Percentiles rank a stretch among this genome's conserved stretches.
These are phyloP conservation scores for Cyclotella cryptica DNA, from an alignment of 108 stramenopile species.

Conservation along the genomic window DNA sequence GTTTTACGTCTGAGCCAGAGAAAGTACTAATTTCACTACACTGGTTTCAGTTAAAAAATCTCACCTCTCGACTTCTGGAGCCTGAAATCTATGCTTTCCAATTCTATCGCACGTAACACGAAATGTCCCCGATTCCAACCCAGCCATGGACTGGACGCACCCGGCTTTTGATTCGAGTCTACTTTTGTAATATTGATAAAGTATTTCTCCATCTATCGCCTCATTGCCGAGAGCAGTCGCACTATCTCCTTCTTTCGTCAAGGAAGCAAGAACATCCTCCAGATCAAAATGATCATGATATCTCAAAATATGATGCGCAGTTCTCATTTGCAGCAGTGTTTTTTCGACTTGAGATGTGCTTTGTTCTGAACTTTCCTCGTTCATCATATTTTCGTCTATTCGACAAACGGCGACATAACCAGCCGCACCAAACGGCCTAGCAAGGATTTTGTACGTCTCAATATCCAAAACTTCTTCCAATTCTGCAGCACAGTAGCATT, in stretches of 20 bases:
- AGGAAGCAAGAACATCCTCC: conserved; percentile 32
- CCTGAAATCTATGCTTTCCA: conserved; percentile 66
- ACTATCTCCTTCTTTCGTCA: conserved; percentile 15
- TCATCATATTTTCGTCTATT: not conserved
- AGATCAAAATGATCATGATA: conserved; percentile 72
- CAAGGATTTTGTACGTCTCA: conserved; percentile 34
- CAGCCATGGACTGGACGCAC: conserved; percentile 26
- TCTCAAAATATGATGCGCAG: conserved; percentile 65
- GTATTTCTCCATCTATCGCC: conserved; percentile 56
- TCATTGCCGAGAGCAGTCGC: not conserved
- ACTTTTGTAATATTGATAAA: conserved; percentile 68
- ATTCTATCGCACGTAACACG: conserved; percentile 71
- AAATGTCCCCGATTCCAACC: conserved; percentile 53
- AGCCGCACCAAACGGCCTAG: conserved; percentile 63
- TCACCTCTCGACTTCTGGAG: conserved; percentile 60
- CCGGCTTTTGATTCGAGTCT: conserved; percentile 32
- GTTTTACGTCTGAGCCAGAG: not conserved
- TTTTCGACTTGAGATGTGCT: conserved; percentile 18
- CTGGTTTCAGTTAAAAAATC: not conserved
- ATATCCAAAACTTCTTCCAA: conserved; percentile 51
- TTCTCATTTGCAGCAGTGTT: conserved; percentile 49
- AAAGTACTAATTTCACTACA: not conserved
- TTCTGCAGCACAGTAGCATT: conserved; percentile 65
- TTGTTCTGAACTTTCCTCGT: conserved; percentile 12
- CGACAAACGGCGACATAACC: conserved; percentile 62